Base-by-base conservation (phyloP, 1,284 basidiomycete species). In the Jaminaea rosea region DNA sequence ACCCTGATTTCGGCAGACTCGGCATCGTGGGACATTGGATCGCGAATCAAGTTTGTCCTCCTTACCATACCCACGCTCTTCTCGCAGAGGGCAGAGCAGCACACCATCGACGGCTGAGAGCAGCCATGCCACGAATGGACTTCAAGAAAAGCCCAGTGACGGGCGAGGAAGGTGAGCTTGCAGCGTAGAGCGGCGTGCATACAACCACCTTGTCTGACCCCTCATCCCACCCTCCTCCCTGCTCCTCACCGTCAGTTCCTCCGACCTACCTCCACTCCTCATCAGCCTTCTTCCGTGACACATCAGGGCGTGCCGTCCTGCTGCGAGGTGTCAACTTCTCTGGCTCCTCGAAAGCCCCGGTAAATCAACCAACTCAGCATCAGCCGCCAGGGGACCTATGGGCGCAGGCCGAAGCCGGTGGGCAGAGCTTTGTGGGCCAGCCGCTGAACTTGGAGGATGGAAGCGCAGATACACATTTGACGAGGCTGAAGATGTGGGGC, bases 261-360 rank as follows among this genome's bases (percentile, higher is more conserved):
- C 36, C 59, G 10, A 47, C 53, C 42, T 63, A 56, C 50, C 49
- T 63, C n/a, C 61, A 72, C 46, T 62, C 69, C 36, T 62, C 62
- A 13, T 61, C 65, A 21, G 58, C 59, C 59, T 82, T 84, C 63
- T 97, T 96, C 73, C 83, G 89, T 67, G 90, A 96, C 77, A 82
- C 80, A 46, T 75, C 80, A 48, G 91, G 91, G 9, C 83, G 93
- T 39, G 85, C 86, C 0, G 77, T 96, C 19, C 78, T 97, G 24
- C 79, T 98, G 0, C 84, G 93, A 37, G 93, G 93, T 31, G 85
- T 97, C 52, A 97, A 98, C 75, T 82, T 97, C 49, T 87, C 88
- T 6, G 90, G 88, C 2, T 84, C 86, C 0, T 82, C 84, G 47
- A 97, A 98, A 73, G 84, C 84, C 0, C 91, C 93, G 0, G 73